Evolutionary conservation across 805 yeast species (phyloP).

Genomic region (Candida awuae): DNA sequence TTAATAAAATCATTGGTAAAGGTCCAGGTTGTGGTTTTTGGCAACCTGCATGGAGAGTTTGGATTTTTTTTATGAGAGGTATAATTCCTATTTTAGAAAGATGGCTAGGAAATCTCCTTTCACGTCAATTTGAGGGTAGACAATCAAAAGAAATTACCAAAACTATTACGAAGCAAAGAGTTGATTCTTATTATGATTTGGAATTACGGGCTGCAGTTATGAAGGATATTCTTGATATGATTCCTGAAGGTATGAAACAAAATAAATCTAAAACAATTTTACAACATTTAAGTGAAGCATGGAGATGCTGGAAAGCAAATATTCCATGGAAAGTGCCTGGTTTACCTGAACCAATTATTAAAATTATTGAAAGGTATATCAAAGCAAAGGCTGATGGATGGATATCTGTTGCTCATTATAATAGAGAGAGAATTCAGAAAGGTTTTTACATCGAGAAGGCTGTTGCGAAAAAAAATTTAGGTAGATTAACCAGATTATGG

Average conservation of each 20-base stretch:
- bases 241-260: constrained; percentile 88
- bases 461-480: constrained; percentile 86
- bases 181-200: constrained; percentile 89
- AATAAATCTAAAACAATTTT: constrained; percentile 78
- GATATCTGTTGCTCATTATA: constrained; percentile 88
- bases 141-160: constrained; percentile 86
- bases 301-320: constrained; percentile 99
- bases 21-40: constrained; percentile 99
- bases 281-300: constrained; percentile 94
- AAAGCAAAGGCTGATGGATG: constrained; percentile 96
- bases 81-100: constrained; percentile 84
- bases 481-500: constrained; percentile 88
- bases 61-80: constrained; percentile 90
- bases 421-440: constrained; percentile 76
- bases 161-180: constrained; percentile 90
- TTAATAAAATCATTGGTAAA: constrained; percentile 82
- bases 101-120: constrained; percentile 87
- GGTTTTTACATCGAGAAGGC: constrained; percentile 96
- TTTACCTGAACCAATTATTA: constrained; percentile 81
- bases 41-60: constrained; percentile 98
- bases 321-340: constrained; percentile 98
- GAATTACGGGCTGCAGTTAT: constrained; percentile 90
- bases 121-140: constrained; percentile 95
- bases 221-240: constrained; percentile 95
- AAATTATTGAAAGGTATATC: constrained; percentile 79